These are phyloP conservation scores for Toxoplasma gondii DNA, from an alignment of 169 alveolate species.

Conservation along the genomic window DNA sequence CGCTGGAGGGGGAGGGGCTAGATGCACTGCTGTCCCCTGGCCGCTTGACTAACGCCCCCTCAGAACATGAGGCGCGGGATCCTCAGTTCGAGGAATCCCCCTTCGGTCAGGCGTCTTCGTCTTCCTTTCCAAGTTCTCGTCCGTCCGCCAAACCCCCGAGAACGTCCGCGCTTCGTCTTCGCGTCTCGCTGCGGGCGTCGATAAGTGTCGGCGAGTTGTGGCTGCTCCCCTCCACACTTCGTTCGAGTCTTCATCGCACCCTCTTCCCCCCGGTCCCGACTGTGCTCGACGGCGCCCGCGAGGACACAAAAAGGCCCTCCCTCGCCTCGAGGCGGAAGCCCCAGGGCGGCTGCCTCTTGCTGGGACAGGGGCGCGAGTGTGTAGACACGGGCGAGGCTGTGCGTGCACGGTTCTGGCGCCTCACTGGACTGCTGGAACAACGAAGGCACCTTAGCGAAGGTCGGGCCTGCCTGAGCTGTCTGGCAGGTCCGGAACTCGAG, in stretches of 20 bases:
- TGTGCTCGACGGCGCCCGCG: not conserved
- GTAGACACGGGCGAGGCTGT: not conserved
- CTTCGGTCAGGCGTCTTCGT: not conserved
- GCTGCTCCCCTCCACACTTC: slow-evolving; percentile 26
- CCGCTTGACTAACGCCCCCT: too few relatives aligned
- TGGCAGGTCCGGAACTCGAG: too few relatives aligned
- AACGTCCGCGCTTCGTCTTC: not conserved
- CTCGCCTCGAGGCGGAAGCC: not conserved
- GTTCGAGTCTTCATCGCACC: not conserved
- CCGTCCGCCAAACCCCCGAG: not conserved
- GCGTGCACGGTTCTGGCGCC: not conserved
- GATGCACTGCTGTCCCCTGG: too few relatives aligned
- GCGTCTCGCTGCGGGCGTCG: not conserved
- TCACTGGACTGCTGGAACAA: not conserved
- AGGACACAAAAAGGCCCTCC: not conserved
- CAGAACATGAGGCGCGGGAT: not conserved
- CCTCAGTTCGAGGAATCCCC: not conserved
- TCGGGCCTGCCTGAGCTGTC: not conserved
- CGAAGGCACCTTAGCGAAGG: not conserved
- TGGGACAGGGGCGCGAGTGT: not conserved
- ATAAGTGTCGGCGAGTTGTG: not conserved
- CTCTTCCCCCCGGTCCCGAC: not conserved
- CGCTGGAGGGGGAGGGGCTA: too few relatives aligned
- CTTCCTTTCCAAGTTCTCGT: not conserved
- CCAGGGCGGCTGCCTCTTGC: not conserved